Conservation (phyloP, 768 basidiomycete genomes). For the Suillus decipiens region DNA sequence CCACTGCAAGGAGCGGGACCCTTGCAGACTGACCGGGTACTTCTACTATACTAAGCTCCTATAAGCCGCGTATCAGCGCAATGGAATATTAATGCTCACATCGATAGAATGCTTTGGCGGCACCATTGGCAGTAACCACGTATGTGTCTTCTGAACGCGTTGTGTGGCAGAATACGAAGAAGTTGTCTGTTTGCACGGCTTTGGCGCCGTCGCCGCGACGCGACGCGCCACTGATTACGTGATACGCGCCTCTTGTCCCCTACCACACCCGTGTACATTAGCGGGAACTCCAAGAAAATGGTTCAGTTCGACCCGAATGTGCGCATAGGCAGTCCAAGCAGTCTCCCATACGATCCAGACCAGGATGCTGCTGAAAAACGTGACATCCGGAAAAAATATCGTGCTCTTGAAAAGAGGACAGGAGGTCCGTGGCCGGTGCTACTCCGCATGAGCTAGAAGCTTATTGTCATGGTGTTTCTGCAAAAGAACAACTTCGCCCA, state of each 20-base stretch:
- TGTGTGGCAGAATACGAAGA: neutral
- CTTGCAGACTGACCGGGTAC: slow-evolving; percentile 67
- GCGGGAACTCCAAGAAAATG: slow-evolving; percentile 18
- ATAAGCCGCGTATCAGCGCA: slow-evolving; percentile 8
- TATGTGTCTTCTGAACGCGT: neutral
- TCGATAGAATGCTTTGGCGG: slow-evolving; percentile 34
- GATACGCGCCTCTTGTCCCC: slow-evolving; percentile 10
- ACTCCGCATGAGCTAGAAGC: neutral
- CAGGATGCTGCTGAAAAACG: slow-evolving; percentile 83
- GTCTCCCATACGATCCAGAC: slow-evolving; percentile 74
- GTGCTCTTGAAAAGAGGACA: slow-evolving; percentile 59
- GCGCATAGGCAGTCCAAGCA: slow-evolving; percentile 21
- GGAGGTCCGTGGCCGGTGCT: slow-evolving; percentile 50
- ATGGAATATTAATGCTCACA: slow-evolving; percentile 19
- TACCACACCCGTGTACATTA: slow-evolving; percentile 1
- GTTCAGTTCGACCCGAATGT: slow-evolving; percentile 14
- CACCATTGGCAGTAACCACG: neutral
- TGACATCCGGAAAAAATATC: slow-evolving; percentile 70
- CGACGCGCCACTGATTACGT: slow-evolving; percentile 23
- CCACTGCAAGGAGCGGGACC: slow-evolving; percentile 62
- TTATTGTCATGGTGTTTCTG: slow-evolving; percentile 19
- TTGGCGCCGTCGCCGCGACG: slow-evolving; percentile 28
- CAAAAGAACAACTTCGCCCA: slow-evolving; percentile 51
- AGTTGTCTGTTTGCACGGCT: slow-evolving; percentile 23
- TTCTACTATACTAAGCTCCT: slow-evolving; percentile 65